Evolutionary conservation across 2,329 filamentous ascomycete genomes (phyloP).

Genomic region (Daldinia sp.): DNA sequence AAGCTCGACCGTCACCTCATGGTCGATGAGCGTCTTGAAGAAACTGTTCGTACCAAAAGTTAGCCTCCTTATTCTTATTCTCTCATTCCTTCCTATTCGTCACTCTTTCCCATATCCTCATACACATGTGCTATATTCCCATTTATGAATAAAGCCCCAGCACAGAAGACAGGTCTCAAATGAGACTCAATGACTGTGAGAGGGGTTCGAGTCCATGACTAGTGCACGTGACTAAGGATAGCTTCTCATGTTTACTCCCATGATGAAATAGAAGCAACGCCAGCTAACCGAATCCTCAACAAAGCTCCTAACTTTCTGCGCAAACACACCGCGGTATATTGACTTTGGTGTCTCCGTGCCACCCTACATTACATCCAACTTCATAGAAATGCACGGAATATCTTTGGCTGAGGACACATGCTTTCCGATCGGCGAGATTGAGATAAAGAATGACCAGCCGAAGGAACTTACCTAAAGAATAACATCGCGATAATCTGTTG

Average conservation of each 20-base stretch:
- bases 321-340: neutral
- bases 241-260: neutral
- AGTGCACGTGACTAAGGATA: conserved; percentile 34
- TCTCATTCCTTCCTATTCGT: neutral
- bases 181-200: neutral
- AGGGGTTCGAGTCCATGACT: neutral
- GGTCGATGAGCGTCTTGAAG: conserved; percentile 98
- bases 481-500: conserved; percentile 37
- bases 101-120: neutral
- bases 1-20: conserved; percentile 96
- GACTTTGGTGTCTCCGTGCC: too few relatives aligned
- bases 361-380: neutral
- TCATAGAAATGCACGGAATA: neutral
- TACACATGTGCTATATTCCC: too few relatives aligned
- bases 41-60: conserved; percentile 69
- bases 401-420: neutral
- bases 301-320: neutral
- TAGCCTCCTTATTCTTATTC: conserved; percentile 5
- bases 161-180: neutral
- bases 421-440: neutral
- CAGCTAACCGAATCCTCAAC: neutral
- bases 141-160: neutral
- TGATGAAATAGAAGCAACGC: neutral
- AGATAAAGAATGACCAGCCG: neutral
- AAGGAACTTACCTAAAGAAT: conserved; percentile 47